Evolutionary conservation across 75 land plant genomes (phyloP).

Genomic region (Cunninghamia lanceolata): DNA sequence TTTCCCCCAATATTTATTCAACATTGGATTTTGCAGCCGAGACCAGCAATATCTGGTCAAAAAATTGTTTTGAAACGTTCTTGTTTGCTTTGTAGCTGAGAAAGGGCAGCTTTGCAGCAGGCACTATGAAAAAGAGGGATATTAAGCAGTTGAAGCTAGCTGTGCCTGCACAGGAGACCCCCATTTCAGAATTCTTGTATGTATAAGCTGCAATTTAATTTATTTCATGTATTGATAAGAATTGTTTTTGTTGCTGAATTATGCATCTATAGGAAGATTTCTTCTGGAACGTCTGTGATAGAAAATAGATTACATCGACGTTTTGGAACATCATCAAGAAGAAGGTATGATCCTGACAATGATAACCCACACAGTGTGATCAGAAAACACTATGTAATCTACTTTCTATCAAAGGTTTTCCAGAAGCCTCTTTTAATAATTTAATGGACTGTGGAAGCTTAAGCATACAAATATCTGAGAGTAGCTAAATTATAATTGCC

Average conservation of each 20-base stretch:
- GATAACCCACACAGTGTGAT: neutral
- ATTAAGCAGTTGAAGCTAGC: conserved; percentile 8
- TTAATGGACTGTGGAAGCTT: neutral
- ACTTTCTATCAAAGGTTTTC: neutral
- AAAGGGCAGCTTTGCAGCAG: neutral
- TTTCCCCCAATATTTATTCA: neutral
- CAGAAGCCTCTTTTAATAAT: neutral
- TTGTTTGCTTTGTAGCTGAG: conserved; percentile 1
- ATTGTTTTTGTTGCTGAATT: neutral
- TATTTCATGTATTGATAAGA: neutral
- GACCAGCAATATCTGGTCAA: neutral
- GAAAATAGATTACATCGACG: neutral
- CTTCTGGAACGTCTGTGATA: neutral
- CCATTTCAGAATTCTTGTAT: conserved; percentile 6
- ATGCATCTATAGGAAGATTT: neutral
- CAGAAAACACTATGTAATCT: neutral
- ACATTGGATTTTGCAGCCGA: neutral
- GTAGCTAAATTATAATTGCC: neutral
- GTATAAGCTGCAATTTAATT: neutral
- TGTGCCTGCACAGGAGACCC: neutral
- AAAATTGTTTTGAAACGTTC: neutral
- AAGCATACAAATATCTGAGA: neutral
- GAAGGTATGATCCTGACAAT: neutral
- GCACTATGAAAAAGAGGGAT: neutral
- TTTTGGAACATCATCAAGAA: neutral